Conservation (phyloP, 176 grass and related monocot species). For the bread wheat (Triticum aestivum) region IWGSC_CS_RefSeq_v2.1 NC_057803.1:439871570-439872069, state of each 20-base stretch:
- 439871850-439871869: neutral
- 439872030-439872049: neutral
- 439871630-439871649: neutral
- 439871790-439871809: neutral
- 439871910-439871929: slow-evolving; percentile 30
- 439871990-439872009: neutral
- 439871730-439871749: neutral
- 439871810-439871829: neutral
- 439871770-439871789: neutral
- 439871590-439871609: neutral
- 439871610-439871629: neutral
- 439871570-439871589: neutral
- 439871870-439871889: slow-evolving; percentile 32
- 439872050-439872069: slow-evolving; percentile 49
- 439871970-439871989: neutral
- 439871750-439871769: neutral
- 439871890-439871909: slow-evolving; percentile 43
- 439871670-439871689: neutral
- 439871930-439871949: neutral
- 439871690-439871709: neutral
- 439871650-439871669: neutral
- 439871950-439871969: slow-evolving; percentile 38
- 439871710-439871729: neutral
- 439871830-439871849: neutral
- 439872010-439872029: neutral